These are phyloP conservation scores for Fonsecaea monophora DNA, from an alignment of 2,329 filamentous ascomycete species.

Conservation along the genomic window DNA sequence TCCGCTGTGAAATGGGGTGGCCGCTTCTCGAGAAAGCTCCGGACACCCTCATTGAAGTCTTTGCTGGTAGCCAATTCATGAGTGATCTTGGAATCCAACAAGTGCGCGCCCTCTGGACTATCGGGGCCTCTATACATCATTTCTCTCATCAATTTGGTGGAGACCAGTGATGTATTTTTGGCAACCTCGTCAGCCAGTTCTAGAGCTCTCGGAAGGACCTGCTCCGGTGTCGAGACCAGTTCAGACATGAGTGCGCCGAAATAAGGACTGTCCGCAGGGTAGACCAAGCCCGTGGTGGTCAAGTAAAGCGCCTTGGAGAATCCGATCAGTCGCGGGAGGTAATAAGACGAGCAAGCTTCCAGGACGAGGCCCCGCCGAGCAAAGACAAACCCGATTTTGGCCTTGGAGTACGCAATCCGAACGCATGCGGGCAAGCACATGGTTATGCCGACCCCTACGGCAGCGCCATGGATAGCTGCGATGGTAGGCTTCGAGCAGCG, in stretches of 20 bases:
- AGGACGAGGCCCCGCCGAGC: constrained; percentile 70
- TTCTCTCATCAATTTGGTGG: constrained; percentile 72
- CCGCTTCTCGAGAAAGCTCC: constrained; percentile 74
- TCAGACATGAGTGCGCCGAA: constrained; percentile 71
- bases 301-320: constrained; percentile 68
- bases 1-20: no score
- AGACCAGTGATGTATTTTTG: constrained; percentile 68
- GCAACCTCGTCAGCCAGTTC: constrained; percentile 71
- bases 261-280: constrained; percentile 57
- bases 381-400: constrained; percentile 75
- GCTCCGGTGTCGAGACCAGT: constrained; percentile 62
- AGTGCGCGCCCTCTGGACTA: constrained; percentile 71
- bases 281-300: constrained; percentile 69
- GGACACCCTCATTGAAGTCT: constrained; percentile 71
- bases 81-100: constrained; percentile 63
- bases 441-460: constrained; percentile 67
- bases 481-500: constrained; percentile 65
- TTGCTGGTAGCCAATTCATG: constrained; percentile 52
- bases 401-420: constrained; percentile 59
- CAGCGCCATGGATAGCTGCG: constrained; percentile 65
- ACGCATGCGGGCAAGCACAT: constrained; percentile 65
- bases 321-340: constrained; percentile 72
- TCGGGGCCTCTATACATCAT: constrained; percentile 65
- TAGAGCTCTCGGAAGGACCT: constrained; percentile 69
- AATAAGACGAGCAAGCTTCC: constrained; percentile 73